Conservation (phyloP, 257 asterid species). For the Lantana camara region DNA sequence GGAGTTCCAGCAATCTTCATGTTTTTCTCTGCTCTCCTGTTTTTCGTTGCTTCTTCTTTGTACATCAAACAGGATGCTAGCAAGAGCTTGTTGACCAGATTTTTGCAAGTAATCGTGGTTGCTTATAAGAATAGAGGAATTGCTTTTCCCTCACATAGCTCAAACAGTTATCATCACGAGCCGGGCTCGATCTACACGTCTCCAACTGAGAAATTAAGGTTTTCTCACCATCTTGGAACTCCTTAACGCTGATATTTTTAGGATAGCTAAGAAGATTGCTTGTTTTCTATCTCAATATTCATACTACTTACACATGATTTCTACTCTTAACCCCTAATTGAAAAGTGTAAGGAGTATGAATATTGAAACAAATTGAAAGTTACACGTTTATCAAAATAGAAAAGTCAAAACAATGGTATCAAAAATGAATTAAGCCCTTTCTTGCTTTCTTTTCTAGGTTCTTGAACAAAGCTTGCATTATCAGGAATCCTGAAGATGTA, state of each 20-base stretch:
- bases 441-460: too few species aligned
- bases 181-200: conserved; percentile 41
- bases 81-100: conserved; percentile 47
- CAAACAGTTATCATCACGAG: conserved; percentile 25
- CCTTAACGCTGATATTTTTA: neutral
- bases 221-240: neutral
- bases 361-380: too few species aligned
- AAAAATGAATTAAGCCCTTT: too few species aligned
- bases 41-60: conserved; percentile 49
- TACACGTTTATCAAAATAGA: too few species aligned
- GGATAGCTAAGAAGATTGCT: neutral
- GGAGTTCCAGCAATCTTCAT: conserved; percentile 62
- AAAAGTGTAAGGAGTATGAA: too few species aligned
- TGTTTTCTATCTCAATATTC: neutral
- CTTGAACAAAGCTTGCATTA: conserved; percentile 69
- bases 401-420: too few species aligned
- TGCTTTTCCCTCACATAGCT: conserved; percentile 6
- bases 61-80: conserved; percentile 42
- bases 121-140: conserved; percentile 51
- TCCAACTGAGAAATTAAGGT: conserved; percentile 63
- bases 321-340: too few species aligned
- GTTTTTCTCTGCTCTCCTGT: conserved; percentile 50
- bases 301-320: too few species aligned
- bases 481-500: conserved; percentile 49
- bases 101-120: conserved; percentile 47